Evolutionary conservation across 306 rosid species (phyloP).

Genomic region (Vicia faba): DNA sequence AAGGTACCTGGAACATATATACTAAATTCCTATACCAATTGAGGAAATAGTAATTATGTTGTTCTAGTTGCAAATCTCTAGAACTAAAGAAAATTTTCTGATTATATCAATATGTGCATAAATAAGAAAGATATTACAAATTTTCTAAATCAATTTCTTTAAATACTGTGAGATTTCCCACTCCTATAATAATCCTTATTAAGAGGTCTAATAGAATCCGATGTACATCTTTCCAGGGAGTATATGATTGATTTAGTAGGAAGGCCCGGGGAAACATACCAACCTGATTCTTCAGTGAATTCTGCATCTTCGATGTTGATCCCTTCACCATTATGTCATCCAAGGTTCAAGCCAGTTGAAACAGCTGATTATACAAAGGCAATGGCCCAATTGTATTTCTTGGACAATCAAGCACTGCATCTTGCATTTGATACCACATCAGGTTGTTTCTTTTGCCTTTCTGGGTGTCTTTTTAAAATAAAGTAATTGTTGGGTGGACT

Average conservation of each 20-base stretch:
- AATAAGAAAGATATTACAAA: no score
- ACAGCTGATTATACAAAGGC: slow-evolving; percentile 61
- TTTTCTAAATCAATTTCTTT: no score
- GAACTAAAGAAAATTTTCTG: no score
- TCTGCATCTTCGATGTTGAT: slow-evolving; percentile 77
- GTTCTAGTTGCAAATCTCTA: no score
- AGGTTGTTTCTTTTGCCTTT: slow-evolving; percentile 57
- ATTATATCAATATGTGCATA: no score
- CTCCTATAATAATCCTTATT: background rate
- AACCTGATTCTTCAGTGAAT: slow-evolving; percentile 86
- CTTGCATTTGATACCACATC: slow-evolving; percentile 67
- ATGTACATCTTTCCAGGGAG: slow-evolving; percentile 60
- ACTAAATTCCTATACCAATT: no score
- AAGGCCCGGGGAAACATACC: slow-evolving; percentile 70
- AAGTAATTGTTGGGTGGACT: background rate
- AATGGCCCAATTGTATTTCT: slow-evolving; percentile 78
- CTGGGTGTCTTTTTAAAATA: slow-evolving; percentile 15
- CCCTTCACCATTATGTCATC: slow-evolving; percentile 88
- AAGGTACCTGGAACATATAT: no score
- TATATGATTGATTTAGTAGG: slow-evolving; percentile 83
- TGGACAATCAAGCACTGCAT: slow-evolving; percentile 66
- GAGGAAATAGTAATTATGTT: no score
- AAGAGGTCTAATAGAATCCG: slow-evolving; percentile 1
- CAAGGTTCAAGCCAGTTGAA: slow-evolving; percentile 74
- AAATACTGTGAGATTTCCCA: no score